phyloP scores from a whole-genome alignment of 495 filamentous ascomycete species.

The Cairneyella variabilis region DNA sequence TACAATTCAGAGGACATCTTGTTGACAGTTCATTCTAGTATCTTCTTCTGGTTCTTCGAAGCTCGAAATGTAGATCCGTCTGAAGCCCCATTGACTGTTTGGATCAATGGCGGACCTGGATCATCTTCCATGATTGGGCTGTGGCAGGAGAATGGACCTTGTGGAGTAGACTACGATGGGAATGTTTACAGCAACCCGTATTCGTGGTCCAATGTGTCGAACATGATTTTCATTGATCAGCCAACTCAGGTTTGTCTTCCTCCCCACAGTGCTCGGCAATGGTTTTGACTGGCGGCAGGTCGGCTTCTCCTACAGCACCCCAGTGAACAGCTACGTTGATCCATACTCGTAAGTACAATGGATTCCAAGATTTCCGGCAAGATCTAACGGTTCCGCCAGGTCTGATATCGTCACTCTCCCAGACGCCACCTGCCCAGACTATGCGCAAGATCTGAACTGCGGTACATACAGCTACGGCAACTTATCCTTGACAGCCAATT shows the following conservation, averaged over 20 bases:
- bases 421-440: constrained; percentile 48
- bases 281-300: constrained; percentile 23
- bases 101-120: constrained; percentile 60
- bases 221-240: constrained; percentile 58
- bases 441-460: constrained; percentile 38
- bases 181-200: constrained; percentile 50
- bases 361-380: background rate
- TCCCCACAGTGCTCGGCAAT: background rate
- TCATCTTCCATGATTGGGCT: constrained; percentile 58
- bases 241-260: constrained; percentile 38
- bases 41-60: constrained; percentile 68
- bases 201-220: constrained; percentile 54
- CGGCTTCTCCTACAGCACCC: constrained; percentile 56
- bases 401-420: constrained; percentile 33
- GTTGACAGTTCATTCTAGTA: no score
- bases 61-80: constrained; percentile 48
- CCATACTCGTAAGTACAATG: constrained; percentile 1
- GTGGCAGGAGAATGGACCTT: constrained; percentile 62
- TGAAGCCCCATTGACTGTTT: constrained; percentile 56
- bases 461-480: constrained; percentile 53
- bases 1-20: no score
- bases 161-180: constrained; percentile 41
- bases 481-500: constrained; percentile 46
- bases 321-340: constrained; percentile 45
- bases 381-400: constrained; percentile 11